Evolutionary conservation across 202 grass and related monocot species (phyloP).

Genomic region (Alloteropsis angusta): DNA sequence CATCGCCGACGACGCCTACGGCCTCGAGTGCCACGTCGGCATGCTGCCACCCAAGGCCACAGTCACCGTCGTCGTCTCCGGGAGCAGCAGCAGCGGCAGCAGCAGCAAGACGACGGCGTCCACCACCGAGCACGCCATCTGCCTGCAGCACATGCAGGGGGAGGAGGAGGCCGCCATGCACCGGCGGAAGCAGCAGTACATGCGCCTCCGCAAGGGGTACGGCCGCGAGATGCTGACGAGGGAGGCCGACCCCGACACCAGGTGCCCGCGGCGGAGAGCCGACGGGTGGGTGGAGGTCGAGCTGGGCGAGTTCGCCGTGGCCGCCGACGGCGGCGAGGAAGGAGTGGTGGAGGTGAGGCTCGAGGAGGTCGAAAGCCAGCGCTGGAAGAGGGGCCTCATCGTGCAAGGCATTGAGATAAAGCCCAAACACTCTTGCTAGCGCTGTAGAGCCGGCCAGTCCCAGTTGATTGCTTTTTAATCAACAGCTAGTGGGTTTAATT

Average conservation of each 20-base stretch:
- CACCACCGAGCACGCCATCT: slow-evolving; percentile 16
- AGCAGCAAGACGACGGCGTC: not conserved
- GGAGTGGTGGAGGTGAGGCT: slow-evolving; percentile 37
- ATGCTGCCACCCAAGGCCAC: slow-evolving; percentile 38
- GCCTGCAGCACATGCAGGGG: slow-evolving; percentile 46
- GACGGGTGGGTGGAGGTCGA: slow-evolving; percentile 57
- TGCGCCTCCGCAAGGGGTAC: slow-evolving; percentile 19
- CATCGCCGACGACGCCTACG: slow-evolving; percentile 36
- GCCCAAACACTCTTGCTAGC: slow-evolving; percentile 18
- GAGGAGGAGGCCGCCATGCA: slow-evolving; percentile 28
- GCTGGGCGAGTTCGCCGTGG: slow-evolving; percentile 42
- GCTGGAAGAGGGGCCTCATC: slow-evolving; percentile 43
- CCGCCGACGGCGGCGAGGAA: not conserved
- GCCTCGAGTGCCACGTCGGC: slow-evolving; percentile 53
- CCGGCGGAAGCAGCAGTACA: slow-evolving; percentile 32
- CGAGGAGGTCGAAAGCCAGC: slow-evolving; percentile 16
- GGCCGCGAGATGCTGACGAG: not conserved
- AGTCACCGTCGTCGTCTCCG: not conserved
- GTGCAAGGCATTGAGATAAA: slow-evolving; percentile 49
- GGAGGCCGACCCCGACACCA: slow-evolving; percentile 25
- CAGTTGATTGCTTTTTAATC: not conserved
- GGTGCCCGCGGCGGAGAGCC: slow-evolving; percentile 27
- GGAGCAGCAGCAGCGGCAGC: not conserved
- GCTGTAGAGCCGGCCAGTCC: not conserved
- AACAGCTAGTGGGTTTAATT: not conserved